Conservation (phyloP, 208 protist genomes). For the Crithidia thermophila region DNA sequence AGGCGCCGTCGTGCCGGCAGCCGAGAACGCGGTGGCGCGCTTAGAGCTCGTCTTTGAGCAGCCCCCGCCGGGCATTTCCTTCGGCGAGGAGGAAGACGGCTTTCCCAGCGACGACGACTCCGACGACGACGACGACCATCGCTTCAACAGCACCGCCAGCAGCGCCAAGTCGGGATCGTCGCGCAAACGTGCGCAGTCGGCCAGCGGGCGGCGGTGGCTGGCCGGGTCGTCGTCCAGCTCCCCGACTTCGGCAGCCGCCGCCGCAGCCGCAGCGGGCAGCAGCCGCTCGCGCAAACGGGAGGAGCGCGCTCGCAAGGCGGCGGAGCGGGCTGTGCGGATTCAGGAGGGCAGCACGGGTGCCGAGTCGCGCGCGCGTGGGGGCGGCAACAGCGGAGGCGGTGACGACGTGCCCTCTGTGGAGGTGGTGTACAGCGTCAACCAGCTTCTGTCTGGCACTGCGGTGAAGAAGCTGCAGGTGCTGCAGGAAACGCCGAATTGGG, state of each 20-base stretch:
- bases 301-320: slow-evolving; percentile 30
- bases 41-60: slow-evolving; percentile 39
- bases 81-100: slow-evolving; percentile 27
- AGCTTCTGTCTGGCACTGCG: slow-evolving; percentile 59
- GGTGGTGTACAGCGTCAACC: slow-evolving; percentile 58
- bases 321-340: slow-evolving; percentile 24
- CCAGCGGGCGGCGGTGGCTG: slow-evolving; percentile 1
- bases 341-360: slow-evolving; percentile 3
- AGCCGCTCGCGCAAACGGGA: slow-evolving; percentile 34
- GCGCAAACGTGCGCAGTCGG: background rate
- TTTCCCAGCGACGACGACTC: slow-evolving; percentile 9
- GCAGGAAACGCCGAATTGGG: slow-evolving; percentile 66
- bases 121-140: slow-evolving; percentile 26
- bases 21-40: slow-evolving; percentile 13
- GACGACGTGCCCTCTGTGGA: slow-evolving; percentile 49
- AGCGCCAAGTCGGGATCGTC: slow-evolving; percentile 7
- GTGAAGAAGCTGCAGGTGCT: slow-evolving; percentile 78
- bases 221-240: background rate
- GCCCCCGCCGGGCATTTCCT: slow-evolving; percentile 14
- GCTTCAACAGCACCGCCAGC: slow-evolving; percentile 25
- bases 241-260: background rate
- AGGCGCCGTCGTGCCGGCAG: slow-evolving; percentile 8
- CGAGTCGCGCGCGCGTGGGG: background rate
- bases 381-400: background rate
- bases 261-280: background rate